Evolutionary conservation across 768 basidiomycete genomes (phyloP).

Genomic region (Dacryopinax spathularia): DNA sequence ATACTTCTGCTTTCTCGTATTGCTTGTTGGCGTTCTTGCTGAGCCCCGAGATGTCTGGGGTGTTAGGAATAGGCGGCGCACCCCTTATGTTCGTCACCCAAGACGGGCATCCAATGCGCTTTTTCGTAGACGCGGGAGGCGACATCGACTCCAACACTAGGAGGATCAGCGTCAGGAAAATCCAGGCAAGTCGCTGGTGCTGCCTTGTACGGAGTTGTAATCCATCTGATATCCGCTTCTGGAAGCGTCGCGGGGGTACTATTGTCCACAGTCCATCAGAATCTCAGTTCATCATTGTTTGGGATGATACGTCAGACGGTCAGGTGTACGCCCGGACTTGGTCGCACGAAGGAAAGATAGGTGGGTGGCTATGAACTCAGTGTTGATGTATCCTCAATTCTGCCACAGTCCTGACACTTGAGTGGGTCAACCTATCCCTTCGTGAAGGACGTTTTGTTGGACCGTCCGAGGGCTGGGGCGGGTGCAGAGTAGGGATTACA

Average conservation of each 20-base stretch:
- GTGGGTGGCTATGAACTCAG: not conserved
- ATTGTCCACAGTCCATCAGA: not conserved
- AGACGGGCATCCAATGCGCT: not conserved
- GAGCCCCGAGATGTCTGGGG: too few species aligned
- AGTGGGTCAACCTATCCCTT: not conserved
- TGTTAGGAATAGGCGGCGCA: too few species aligned
- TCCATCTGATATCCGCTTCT: not conserved
- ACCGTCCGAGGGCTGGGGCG: not conserved
- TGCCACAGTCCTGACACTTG: not conserved
- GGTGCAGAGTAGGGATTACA: not conserved
- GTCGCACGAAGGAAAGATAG: not conserved
- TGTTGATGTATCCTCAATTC: not conserved
- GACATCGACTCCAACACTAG: not conserved
- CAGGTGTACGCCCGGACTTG: not conserved
- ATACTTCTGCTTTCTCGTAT: too few species aligned
- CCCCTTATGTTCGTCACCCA: not conserved
- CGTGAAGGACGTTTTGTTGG: not conserved
- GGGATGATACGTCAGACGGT: slow-evolving; percentile 1
- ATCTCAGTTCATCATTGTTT: not conserved
- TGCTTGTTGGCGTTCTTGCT: too few species aligned
- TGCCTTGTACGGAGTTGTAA: not conserved
- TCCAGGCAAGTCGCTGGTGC: too few species aligned
- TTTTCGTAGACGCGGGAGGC: not conserved
- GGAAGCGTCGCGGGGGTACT: not conserved
- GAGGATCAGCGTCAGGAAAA: not conserved